Conservation (phyloP, 2,329 filamentous ascomycete genomes). For the Colletotrichum sansevieriae region DNA sequence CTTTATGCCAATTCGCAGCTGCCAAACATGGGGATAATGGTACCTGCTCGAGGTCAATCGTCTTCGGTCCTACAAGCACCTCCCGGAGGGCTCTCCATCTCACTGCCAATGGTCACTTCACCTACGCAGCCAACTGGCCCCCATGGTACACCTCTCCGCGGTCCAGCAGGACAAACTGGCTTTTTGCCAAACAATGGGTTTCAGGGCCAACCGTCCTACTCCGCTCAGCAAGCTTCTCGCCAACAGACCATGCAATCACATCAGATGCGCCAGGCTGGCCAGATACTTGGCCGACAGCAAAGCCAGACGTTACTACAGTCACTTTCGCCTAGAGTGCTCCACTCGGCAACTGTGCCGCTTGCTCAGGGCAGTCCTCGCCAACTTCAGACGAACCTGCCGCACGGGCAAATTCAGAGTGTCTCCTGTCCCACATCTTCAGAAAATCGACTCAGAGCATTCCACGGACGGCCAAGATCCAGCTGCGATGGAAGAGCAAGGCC, state of each 20-base stretch:
- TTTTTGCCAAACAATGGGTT: background rate
- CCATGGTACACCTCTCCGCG: background rate
- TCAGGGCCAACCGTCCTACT: background rate
- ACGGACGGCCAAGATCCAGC: background rate
- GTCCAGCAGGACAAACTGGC: background rate
- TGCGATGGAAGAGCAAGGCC: background rate
- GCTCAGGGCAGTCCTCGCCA: background rate
- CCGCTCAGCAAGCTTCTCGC: background rate
- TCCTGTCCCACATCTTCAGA: background rate
- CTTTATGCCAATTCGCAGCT: slow-evolving; percentile 22
- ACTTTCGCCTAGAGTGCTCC: slow-evolving; percentile 5
- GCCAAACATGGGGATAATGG: slow-evolving; percentile 3
- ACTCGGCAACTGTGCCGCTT: background rate
- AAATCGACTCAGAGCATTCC: background rate
- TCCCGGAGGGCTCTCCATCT: slow-evolving; percentile 23
- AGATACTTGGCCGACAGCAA: background rate
- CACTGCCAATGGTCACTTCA: slow-evolving; percentile 26
- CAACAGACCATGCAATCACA: slow-evolving; percentile 18
- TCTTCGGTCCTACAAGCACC: slow-evolving; percentile 33
- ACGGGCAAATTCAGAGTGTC: background rate
- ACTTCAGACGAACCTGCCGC: background rate
- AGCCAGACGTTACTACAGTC: slow-evolving; percentile 2
- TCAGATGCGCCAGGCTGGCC: background rate
- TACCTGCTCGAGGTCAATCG: slow-evolving; percentile 11
- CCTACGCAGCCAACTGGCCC: slow-evolving; percentile 2